Conservation (phyloP, 768 basidiomycete genomes). For the Boletales sp. region DNA sequence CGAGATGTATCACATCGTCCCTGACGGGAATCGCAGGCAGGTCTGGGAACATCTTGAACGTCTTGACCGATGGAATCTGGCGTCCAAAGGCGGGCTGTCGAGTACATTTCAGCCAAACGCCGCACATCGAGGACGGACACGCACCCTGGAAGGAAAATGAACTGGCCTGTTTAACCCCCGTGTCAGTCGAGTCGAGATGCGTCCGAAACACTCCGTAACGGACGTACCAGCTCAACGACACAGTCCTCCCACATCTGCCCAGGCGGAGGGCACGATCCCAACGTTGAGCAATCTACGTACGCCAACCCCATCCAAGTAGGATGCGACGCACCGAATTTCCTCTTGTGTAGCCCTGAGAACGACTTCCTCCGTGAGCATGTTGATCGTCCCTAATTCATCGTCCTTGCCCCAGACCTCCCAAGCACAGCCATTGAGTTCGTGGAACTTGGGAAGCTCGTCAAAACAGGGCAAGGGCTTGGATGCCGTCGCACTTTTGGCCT, state of each 20-base stretch:
- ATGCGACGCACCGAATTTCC: slow-evolving; percentile 49
- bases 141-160: slow-evolving; percentile 62
- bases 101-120: background rate
- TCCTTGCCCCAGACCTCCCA: slow-evolving; percentile 67
- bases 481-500: background rate
- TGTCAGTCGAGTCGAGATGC: background rate
- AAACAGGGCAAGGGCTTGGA: slow-evolving; percentile 37
- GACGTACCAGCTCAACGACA: slow-evolving; percentile 62
- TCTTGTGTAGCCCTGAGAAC: slow-evolving; percentile 54
- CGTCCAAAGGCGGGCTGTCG: slow-evolving; percentile 37
- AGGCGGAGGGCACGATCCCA: background rate
- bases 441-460: slow-evolving; percentile 45
- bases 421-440: slow-evolving; percentile 52
- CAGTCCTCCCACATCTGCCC: slow-evolving; percentile 46
- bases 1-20: slow-evolving; percentile 57
- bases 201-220: background rate
- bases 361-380: slow-evolving; percentile 59
- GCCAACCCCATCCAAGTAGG: background rate
- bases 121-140: background rate
- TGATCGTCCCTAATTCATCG: slow-evolving; percentile 66
- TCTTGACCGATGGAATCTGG: slow-evolving; percentile 35
- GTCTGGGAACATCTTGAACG: slow-evolving; percentile 24
- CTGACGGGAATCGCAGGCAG: slow-evolving; percentile 16
- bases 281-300: background rate
- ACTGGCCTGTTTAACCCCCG: slow-evolving; percentile 46